Conservation (phyloP, 139 green algal species). For the Choricystis sp. region DNA sequence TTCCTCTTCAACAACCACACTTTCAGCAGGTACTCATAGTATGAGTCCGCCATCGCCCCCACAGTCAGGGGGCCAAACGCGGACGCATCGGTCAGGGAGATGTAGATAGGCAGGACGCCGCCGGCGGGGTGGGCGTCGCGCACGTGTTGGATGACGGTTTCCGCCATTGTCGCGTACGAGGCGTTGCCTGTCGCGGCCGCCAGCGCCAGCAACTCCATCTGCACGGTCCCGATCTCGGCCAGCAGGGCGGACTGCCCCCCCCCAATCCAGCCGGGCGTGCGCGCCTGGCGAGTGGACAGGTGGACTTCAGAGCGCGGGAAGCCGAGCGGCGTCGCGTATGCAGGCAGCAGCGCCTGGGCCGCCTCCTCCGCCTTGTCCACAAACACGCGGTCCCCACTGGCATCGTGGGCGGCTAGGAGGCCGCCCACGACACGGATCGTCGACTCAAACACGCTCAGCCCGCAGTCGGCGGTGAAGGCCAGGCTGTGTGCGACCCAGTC, state of each 20-base stretch:
- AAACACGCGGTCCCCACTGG: slow-evolving; percentile 30
- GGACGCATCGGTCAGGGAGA: not conserved
- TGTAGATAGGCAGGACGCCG: slow-evolving; percentile 1
- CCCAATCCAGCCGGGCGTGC: not conserved
- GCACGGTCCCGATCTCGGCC: slow-evolving; percentile 17
- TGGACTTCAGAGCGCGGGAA: slow-evolving; percentile 22
- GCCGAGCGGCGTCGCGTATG: slow-evolving; percentile 36
- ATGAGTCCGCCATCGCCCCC: slow-evolving; percentile 18
- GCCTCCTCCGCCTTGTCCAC: slow-evolving; percentile 14
- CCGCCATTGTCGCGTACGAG: slow-evolving; percentile 18
- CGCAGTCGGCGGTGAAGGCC: slow-evolving; percentile 1
- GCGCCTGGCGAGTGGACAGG: slow-evolving; percentile 16
- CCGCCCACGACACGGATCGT: slow-evolving; percentile 33
- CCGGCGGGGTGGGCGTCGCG: slow-evolving; percentile 4
- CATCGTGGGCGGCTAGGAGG: slow-evolving; percentile 40
- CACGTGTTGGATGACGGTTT: slow-evolving; percentile 14
- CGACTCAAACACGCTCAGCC: slow-evolving; percentile 26
- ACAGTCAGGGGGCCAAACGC: slow-evolving; percentile 3
- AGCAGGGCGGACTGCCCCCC: not conserved
- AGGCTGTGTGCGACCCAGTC: not conserved
- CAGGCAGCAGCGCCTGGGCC: slow-evolving; percentile 45
- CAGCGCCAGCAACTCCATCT: slow-evolving; percentile 67
- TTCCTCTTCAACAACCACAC: slow-evolving; percentile 4
- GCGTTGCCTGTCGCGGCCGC: slow-evolving; percentile 29
- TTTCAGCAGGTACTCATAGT: slow-evolving; percentile 22